Base-by-base conservation (phyloP, 495 filamentous ascomycete genomes). In the Penicillium egyptiacum region DNA sequence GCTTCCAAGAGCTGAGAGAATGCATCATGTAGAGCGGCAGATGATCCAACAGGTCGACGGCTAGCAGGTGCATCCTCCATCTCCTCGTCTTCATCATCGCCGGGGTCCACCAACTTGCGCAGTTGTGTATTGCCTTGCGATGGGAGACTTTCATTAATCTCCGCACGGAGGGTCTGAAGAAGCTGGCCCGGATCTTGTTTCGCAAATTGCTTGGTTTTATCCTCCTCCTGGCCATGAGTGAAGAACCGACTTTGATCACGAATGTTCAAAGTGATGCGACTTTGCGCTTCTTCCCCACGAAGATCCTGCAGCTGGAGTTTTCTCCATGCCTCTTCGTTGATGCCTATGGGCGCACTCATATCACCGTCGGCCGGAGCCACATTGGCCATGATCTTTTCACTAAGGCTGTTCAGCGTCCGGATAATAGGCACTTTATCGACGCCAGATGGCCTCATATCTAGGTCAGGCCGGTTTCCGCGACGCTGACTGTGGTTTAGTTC, bases 371-470 rank as follows among this genome's bases (percentile, higher is more conserved):
- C 82, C 1, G 91, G 88, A 5, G 86, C 81, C 17, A 95, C 90
- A 55, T 90, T 87, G 30, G 87, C 88, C 77, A 98, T 87, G 60
- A 98, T 87, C 67, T 94, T 97, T 63, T 91, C 88, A 63, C 88
- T 94, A 52, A 96, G 76, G 51, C 77, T 87, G 68, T 98, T 98
- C 46, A 98, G 74, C 0, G 88, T 89, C 33, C 86, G 83, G 62
- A 97, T 86, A 49, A 96, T 92, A 0, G 89, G 89, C 6, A 87
- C 84, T 63, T 85, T 87, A 40, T 89, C 84, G 20, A 78, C 64
- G 0, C 75, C 72, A 3, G 76, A 78, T 1, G 91, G 90, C 43
- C 89, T 81, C 93, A 98, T 97, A 49, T 91, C 91, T 19, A 86
- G 65, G 65, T 97, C 93, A 33, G 90, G 88, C 44, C 85, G 79